Evolutionary conservation across 176 grass and related monocot species (phyloP), one percentile per base, ranked within the genome.

Genomic region (Musa acuminata): DNA sequence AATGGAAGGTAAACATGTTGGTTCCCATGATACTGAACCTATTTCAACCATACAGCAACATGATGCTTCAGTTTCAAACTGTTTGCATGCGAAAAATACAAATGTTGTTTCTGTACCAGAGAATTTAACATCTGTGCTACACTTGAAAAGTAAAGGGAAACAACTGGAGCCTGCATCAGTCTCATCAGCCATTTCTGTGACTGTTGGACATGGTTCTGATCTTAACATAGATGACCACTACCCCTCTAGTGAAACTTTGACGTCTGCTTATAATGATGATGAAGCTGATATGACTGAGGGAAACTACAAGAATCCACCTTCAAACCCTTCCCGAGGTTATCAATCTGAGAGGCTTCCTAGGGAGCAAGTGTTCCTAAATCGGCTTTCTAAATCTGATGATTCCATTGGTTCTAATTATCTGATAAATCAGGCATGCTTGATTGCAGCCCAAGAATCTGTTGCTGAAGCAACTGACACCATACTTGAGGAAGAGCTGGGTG

Each of bases 351-450:
- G 78, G 62, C 83, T 96, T 71, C 92, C 86, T 52, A 96, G 89
- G 77, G 80, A 96, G 64, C 92, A 96, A 75, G 21, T 71, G 55
- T 83, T 84, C 23, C 71, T 89, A 16, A 87, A 89, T 51, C 84
- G 92, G 51, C 80, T 91, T 73, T 96, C 92, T 14, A 96, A 96
- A 89, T 96, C 92, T 55, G 92, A 91, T 62, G 86, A 96, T 81
- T 89, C 88, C 22, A 54, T 96, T 69, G 85, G 85, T 63, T 83
- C 96, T 67, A 86, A 98, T 69, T 93, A 87, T 85, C 69, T 91
- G 25, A 89, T 89, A 79, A 78, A 77, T 59, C 88, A 93, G 60
- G 85, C 84, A 10, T 80, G 83, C 25, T 80, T 85, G 62, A 74
- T 70, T 81, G 77, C 53, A 62, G 84, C 75, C 72, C 88, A 84